These are phyloP conservation scores for Telfairia occidentalis DNA, from an alignment of 331 rosid genomes.

Conservation along the genomic window DNA sequence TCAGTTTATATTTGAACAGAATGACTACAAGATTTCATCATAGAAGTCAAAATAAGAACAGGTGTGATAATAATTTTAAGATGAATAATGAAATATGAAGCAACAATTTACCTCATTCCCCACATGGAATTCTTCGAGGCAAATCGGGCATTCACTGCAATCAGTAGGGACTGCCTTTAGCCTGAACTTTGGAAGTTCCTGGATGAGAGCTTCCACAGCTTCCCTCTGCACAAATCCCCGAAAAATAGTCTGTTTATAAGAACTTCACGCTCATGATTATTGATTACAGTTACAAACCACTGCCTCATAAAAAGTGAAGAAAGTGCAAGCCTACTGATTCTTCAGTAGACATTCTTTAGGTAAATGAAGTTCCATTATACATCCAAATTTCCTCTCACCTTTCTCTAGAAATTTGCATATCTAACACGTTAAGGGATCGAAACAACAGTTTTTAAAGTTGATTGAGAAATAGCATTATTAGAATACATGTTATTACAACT, in stretches of 20 bases:
- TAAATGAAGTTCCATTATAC: conserved; percentile 4
- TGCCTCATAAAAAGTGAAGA: not conserved
- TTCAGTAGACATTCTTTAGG: not conserved
- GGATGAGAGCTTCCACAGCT: conserved; percentile 97
- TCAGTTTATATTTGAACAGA: not conserved
- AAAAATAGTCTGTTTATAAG: conserved; percentile 11
- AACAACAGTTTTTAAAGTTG: too few species aligned
- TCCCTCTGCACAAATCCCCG: conserved; percentile 47
- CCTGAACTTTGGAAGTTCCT: conserved; percentile 90
- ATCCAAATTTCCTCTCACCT: not conserved
- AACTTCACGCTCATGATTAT: not conserved
- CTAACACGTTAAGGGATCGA: not conserved
- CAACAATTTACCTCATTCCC: conserved; percentile 70
- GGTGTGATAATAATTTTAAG: not conserved
- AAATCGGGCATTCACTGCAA: conserved; percentile 93
- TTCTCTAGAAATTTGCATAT: not conserved
- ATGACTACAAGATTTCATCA: not conserved
- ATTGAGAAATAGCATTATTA: not conserved
- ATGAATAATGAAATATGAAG: not conserved
- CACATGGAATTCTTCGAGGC: conserved; percentile 81
- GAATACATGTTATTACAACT: not conserved
- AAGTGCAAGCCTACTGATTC: not conserved
- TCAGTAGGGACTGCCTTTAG: conserved; percentile 92
- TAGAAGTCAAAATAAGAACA: not conserved
- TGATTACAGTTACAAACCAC: not conserved